phyloP scores from a whole-genome alignment of 208 protist genomes.

The Cochliopodium minus region DNA sequence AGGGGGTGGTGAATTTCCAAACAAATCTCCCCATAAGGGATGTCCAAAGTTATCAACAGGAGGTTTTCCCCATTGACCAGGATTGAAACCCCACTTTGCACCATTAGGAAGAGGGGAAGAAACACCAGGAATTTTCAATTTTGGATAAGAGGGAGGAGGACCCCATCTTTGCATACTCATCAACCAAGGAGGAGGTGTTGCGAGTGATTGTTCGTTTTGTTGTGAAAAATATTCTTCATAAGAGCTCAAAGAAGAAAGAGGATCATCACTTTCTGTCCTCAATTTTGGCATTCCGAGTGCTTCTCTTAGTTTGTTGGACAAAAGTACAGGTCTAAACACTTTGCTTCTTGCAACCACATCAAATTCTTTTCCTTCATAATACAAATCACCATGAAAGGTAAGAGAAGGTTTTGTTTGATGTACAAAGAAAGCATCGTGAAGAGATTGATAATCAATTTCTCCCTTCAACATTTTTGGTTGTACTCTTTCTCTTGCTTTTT shows the following conservation, averaged over 20 bases:
- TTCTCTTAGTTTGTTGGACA: conserved; percentile 66
- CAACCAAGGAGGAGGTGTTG: conserved; percentile 88
- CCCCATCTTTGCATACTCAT: conserved; percentile 95
- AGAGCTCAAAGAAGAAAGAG: no score
- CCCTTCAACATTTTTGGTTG: conserved; percentile 62
- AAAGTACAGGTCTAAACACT: conserved; percentile 42
- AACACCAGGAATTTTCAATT: conserved; percentile 81
- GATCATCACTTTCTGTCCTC: no score
- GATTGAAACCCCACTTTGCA: conserved; percentile 36
- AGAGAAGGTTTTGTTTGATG: conserved; percentile 83
- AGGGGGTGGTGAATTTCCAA: conserved; percentile 16
- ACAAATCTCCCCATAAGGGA: conserved; percentile 49
- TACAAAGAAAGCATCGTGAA: conserved; percentile 91
- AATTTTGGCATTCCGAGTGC: conserved; percentile 93
- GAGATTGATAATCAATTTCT: conserved; percentile 73
- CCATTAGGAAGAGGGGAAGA: conserved; percentile 65
- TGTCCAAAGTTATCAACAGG: conserved; percentile 45
- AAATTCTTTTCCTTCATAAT: conserved; percentile 87
- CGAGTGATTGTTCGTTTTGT: no score
- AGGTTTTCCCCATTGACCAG: conserved; percentile 65
- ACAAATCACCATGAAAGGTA: conserved; percentile 74
- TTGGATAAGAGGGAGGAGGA: conserved; percentile 89
- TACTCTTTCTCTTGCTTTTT: conserved; percentile 27
- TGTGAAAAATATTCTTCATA: no score
- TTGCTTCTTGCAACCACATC: conserved; percentile 30